Base-by-base conservation (phyloP, 208 protist species). In the Acanthamoeba lenticulata region DNA sequence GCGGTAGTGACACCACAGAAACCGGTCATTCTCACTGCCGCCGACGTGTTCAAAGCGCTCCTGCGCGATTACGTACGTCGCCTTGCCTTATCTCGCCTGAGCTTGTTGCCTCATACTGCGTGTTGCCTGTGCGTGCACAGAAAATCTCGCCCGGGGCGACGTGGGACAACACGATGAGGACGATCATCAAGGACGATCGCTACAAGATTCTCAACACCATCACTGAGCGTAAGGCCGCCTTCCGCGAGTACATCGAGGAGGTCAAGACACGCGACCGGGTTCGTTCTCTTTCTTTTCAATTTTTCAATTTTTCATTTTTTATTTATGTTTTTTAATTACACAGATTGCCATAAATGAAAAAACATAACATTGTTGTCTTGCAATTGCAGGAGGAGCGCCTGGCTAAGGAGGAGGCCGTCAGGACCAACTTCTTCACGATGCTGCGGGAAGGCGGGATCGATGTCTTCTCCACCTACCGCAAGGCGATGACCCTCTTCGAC, bases 161-260 rank as follows among this genome's bases (percentile, higher is more conserved):
- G 42, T 96, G 93, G 77, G 95, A 96, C 44, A 88, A 42, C 44
- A 94, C 95, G 81, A 65, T 95, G 38, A 60, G 62, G 27, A 17
- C 36, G 15, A 91, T 96, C 57, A 49, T 45, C 49, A 93, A 92
- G 9, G 94, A 96, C 34, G 74, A 90, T 1, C 49, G 94, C 62
- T 96, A 95, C 69, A 34, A 85, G 42, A 17, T 42, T 19, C 67
- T 96, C 38, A 94, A 92, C 19, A 86, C 95, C 57, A 86, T 96
- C 67, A 36, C 38, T 3, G 95, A 96, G 52, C n/a, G 90, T 9
- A 96, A 96, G 88, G n/a, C 44, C 13, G 90, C 44, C 1, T 96
- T 95, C 72, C 24, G 32, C 49, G 95, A 96, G n/a, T 96, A 95
- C 5, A 42, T 95, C 2, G 83, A 60, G 2, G 94, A 94, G 29